Evolutionary conservation across 306 rosid genomes (phyloP).

Genomic region (Canavalia gladiata): DNA sequence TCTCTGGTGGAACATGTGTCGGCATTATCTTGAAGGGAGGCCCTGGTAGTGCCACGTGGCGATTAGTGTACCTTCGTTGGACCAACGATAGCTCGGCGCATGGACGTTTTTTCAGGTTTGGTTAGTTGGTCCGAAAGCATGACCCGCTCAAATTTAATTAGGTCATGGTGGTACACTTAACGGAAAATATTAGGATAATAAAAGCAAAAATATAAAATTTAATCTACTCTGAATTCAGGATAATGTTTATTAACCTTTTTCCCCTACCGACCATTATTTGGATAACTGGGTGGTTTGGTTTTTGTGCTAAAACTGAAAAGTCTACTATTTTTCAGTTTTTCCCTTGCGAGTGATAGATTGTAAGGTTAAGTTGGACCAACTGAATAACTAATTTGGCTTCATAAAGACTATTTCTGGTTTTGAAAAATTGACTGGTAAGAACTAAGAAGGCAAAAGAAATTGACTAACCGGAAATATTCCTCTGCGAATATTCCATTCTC

Average conservation of each 20-base stretch:
- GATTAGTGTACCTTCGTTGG: conserved; percentile 31
- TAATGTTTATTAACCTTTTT: conserved; percentile 39
- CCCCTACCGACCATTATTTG: conserved; percentile 52
- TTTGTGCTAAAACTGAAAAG: background rate
- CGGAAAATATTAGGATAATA: conserved; percentile 23
- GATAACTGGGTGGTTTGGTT: background rate
- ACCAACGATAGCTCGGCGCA: conserved; percentile 38
- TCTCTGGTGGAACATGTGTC: conserved; percentile 40
- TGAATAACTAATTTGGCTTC: conserved; percentile 28
- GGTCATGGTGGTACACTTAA: conserved; percentile 16
- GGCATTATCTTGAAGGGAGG: background rate
- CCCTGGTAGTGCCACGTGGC: conserved; percentile 35
- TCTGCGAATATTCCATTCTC: conserved; percentile 40
- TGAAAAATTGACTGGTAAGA: background rate
- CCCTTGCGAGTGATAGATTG: background rate
- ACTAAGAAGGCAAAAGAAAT: conserved; percentile 13
- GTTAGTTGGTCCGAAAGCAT: conserved; percentile 53
- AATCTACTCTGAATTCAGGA: conserved; percentile 26
- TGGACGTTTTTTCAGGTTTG: conserved; percentile 49
- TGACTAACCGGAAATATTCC: background rate
- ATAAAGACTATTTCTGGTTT: background rate
- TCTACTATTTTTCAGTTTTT: background rate
- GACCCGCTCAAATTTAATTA: conserved; percentile 18
- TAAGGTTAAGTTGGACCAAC: conserved; percentile 34
- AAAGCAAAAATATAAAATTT: conserved; percentile 9